Conservation (phyloP, 2,329 filamentous ascomycete species). For the Colletotrichum higginsianum region DNA sequence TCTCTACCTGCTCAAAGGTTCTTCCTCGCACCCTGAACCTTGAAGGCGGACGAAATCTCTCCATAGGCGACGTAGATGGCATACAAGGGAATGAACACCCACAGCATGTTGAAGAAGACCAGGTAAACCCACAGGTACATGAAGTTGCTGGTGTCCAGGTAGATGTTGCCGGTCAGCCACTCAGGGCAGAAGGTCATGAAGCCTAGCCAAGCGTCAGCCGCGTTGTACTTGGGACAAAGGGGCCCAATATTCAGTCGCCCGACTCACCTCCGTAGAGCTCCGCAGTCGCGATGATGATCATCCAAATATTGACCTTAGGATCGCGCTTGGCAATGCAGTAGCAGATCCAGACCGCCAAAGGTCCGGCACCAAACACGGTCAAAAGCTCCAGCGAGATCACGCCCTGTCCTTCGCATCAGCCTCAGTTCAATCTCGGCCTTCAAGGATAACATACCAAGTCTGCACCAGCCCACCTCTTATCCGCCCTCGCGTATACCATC, state of each 20-base stretch:
- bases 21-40: constrained; percentile 49
- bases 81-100: constrained; percentile 76
- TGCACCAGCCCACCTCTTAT: constrained; percentile 74
- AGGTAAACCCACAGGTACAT: constrained; percentile 79
- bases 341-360: constrained; percentile 72
- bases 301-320: constrained; percentile 70
- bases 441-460: constrained; percentile 63
- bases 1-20: constrained; percentile 46
- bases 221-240: background rate
- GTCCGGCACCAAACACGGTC: constrained; percentile 75
- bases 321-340: constrained; percentile 71
- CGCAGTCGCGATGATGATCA: constrained; percentile 75
- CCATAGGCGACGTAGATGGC: constrained; percentile 67
- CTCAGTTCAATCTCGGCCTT: too few relatives aligned
- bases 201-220: constrained; percentile 54
- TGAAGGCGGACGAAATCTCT: constrained; percentile 71
- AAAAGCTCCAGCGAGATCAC: constrained; percentile 77
- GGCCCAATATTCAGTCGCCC: too few relatives aligned
- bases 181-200: constrained; percentile 82
- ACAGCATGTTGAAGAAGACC: constrained; percentile 78
- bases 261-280: constrained; percentile 75
- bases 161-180: constrained; percentile 74
- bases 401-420: constrained; percentile 52
- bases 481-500: constrained; percentile 79
- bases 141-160: constrained; percentile 76